Base-by-base conservation (phyloP, 202 grass and related monocot species). In the Panicum hallii region DNA sequence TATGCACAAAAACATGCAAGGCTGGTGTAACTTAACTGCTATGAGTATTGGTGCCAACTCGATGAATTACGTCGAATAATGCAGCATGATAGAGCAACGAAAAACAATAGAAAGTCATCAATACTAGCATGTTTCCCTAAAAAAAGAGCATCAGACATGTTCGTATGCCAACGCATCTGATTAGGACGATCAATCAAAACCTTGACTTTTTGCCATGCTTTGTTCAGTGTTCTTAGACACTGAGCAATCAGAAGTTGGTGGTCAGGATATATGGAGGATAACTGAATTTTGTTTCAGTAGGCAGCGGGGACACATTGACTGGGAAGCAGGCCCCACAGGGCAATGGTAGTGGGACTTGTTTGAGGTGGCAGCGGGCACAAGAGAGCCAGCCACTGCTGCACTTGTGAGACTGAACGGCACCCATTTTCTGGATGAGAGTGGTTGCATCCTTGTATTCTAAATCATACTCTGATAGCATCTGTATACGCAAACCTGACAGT, bases 161-260 rank as follows among this genome's bases (percentile, higher is more conserved):
- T 73, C 34, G 68, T 44, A 55, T 80, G 84, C 67, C 69, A 86
- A 23, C 16, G 11, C 58, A 19, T 44, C 13, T 38, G 58, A 67
- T 70, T 58, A 28, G 26, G 56, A 65, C 46, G 22, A 45, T 34
- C 11, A 17, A 74, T 74, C 38, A 36, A 54, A 74, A 44, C 58
- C 38, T 47, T 66, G 68, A 66, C 84, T 56, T 64, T 8, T 3
- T 50, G 34, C 20, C 16, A 42, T 20, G 38, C 36, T 55, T 14
- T 30, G 10, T 6, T 22, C 45, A 11, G 34, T 14, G 19, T 32
- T 41, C 11, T 34, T 30, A 74, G 56, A 17, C 43, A 70, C 6
- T 36, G 2, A 40, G 50, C 63, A 60, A 49, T 41, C 28, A 40
- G 32, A 40, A 63, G 8, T 2, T 63, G 30, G 28, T 63, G 56